Evolutionary conservation across 2,329 filamentous ascomycete genomes (phyloP).

Genomic region (Trichocomaceae sp.): DNA sequence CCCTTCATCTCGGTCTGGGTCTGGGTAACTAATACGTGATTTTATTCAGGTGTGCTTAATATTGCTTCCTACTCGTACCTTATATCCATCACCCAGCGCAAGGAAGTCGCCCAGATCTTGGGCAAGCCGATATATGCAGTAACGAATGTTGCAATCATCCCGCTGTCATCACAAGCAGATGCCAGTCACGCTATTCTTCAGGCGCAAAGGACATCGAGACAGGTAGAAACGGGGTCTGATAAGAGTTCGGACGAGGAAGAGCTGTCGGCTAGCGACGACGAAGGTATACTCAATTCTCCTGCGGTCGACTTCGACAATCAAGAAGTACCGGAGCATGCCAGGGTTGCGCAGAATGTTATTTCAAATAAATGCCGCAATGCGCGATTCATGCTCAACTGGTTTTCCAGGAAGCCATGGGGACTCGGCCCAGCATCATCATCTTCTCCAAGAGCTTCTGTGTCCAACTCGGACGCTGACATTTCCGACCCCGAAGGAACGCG

Average conservation of each 20-base stretch:
- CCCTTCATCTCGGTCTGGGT: background rate
- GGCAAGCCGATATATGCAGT: constrained; percentile 79
- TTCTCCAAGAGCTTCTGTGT: constrained; percentile 37
- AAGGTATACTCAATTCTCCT: constrained; percentile 6
- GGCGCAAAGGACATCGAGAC: constrained; percentile 46
- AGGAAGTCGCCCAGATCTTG: constrained; percentile 81
- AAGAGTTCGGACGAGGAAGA: constrained; percentile 22
- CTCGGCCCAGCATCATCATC: constrained; percentile 58
- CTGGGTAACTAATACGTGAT: background rate
- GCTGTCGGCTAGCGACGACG: background rate
- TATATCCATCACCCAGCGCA: constrained; percentile 74
- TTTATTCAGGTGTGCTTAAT: constrained; percentile 65
- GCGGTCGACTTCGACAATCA: constrained; percentile 22
- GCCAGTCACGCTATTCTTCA: constrained; percentile 65
- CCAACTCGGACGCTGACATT: constrained; percentile 1
- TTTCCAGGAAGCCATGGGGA: constrained; percentile 76
- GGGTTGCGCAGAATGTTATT: constrained; percentile 84
- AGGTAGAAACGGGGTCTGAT: constrained; percentile 33
- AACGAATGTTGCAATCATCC: constrained; percentile 85
- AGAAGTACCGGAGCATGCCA: constrained; percentile 30
- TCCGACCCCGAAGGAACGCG: background rate
- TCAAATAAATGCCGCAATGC: constrained; percentile 76
- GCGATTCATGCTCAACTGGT: constrained; percentile 84
- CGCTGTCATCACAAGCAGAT: constrained; percentile 67
- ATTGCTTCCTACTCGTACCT: constrained; percentile 77